Percentiles rank a stretch among this genome's conserved stretches.
Conservation (phyloP, 495 filamentous ascomycete genomes). For the Aspergillus homomorphus region DNA sequence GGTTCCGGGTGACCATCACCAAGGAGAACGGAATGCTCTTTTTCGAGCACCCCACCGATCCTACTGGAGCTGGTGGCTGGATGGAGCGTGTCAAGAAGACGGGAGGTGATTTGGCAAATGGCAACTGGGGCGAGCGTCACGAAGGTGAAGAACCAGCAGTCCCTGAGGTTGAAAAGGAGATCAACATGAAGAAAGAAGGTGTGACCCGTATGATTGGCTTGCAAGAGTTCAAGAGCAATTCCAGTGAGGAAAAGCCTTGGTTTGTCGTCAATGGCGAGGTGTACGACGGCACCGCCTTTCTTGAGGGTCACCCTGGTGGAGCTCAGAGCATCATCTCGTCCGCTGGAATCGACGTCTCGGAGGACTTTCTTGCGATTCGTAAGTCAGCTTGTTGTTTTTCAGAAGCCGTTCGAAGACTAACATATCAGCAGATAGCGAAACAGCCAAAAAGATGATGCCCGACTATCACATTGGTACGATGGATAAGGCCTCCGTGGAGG, state of each 20-base stretch:
- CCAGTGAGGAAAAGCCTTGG: constrained; percentile 69
- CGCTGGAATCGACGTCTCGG: constrained; percentile 80
- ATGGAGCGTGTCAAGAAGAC: constrained; percentile 93
- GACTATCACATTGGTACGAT: constrained; percentile 84
- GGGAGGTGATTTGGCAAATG: constrained; percentile 77
- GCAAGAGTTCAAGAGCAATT: constrained; percentile 71
- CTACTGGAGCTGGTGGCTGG: constrained; percentile 82
- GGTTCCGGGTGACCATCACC: constrained; percentile 80
- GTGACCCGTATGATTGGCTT: constrained; percentile 61
- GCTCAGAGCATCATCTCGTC: constrained; percentile 82
- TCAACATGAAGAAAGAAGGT: constrained; percentile 76
- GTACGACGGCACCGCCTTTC: constrained; percentile 82
- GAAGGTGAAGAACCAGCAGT: constrained; percentile 53
- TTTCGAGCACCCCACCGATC: constrained; percentile 91
- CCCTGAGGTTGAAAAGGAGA: constrained; percentile 54
- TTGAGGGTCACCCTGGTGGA: constrained; percentile 86
- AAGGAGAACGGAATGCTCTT: constrained; percentile 64
- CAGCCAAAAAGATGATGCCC: constrained; percentile 88
- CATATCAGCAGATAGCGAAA: constrained; percentile 69
- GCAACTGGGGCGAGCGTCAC: constrained; percentile 79
- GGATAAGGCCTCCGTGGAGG: constrained; percentile 52
- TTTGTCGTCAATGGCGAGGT: constrained; percentile 92
- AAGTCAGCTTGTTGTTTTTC: constrained; percentile 30
- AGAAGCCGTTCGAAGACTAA: constrained; percentile 4
- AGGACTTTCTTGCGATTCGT: constrained; percentile 96